Base-by-base conservation (phyloP, 441 rosid genomes). In the Rhodomyrtus psidioides region DNA sequence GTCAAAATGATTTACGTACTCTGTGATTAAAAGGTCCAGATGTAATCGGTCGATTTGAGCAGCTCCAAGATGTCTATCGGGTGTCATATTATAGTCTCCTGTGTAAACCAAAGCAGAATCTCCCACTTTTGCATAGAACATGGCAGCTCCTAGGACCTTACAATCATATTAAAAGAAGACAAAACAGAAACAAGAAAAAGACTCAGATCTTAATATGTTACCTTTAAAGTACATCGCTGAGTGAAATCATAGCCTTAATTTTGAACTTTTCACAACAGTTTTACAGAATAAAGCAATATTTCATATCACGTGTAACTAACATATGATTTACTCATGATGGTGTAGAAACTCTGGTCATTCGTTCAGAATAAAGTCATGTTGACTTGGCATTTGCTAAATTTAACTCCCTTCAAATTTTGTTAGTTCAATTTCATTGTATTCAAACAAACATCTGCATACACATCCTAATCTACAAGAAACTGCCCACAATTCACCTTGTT, bases 21-120 rank as follows among this genome's bases (percentile, higher is more conserved):
- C 99, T 84, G 99, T 91, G 91, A 97, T 95, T 84, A 97, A 92
- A 90, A 97, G 98, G 91, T 96, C 99, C 86, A 97, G 90, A 83
- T 89, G 94, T 56, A 95, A 92, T 86, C 93, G 89, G 85, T 96
- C 98, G 85, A 96, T 95, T 92, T 95, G 96, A 86, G 99, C 99
- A 65, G 99, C 98, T 85, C 99, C 99, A 53, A 97, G 98, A 91
- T 97, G 99, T 89, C 99, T 94, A 92, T 97, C 99, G 4, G 99
- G 96, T 13, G 99, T 97, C 98, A 95, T 96, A 91, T 97, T 97
- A 89, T 96, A 96, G 88, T 97, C 99, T 86, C 99, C 99, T 9
- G 99, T 97, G 92, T 97, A 97, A 84, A 97, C 94, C 91, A 97
- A 91, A 70, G 98, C 92, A 81, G 94, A 88, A 89, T 95, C 97